phyloP scores from a whole-genome alignment of 2,329 filamentous ascomycete species.

The Seiridium cupressi region DNA sequence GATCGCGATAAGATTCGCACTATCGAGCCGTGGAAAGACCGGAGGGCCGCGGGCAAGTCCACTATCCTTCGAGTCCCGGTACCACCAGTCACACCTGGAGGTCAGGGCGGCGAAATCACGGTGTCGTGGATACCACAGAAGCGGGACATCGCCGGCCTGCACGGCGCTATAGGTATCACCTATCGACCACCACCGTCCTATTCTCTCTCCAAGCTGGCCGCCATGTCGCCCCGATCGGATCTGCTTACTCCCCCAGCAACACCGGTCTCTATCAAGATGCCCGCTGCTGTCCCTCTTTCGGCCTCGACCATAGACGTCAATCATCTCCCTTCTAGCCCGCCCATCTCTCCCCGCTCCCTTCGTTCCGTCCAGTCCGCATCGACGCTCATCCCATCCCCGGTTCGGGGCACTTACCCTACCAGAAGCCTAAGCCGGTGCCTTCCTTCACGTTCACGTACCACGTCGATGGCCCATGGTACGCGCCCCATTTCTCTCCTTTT shows the following conservation, averaged over 20 bases:
- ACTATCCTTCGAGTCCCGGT: slow-evolving; percentile 47
- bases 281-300: slow-evolving; percentile 2
- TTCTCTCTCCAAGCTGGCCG: slow-evolving; percentile 5
- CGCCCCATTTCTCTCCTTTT: slow-evolving; percentile 60
- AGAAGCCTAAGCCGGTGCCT: neutral
- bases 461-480: neutral
- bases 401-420: slow-evolving; percentile 9
- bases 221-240: neutral
- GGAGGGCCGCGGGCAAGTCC: slow-evolving; percentile 29
- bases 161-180: slow-evolving; percentile 70
- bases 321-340: slow-evolving; percentile 32
- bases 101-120: slow-evolving; percentile 65
- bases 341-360: slow-evolving; percentile 32
- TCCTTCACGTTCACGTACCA: neutral
- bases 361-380: slow-evolving; percentile 33
- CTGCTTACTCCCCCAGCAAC: slow-evolving; percentile 28
- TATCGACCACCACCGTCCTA: slow-evolving; percentile 56
- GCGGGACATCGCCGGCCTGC: slow-evolving; percentile 57
- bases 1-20: slow-evolving; percentile 44
- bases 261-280: slow-evolving; percentile 20
- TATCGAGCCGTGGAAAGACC: slow-evolving; percentile 46
- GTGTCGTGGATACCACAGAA: slow-evolving; percentile 65
- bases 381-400: slow-evolving; percentile 27
- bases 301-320: slow-evolving; percentile 18
- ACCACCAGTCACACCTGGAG: slow-evolving; percentile 48